These are phyloP conservation scores for Astrothelium macrocarpum DNA, from an alignment of 495 filamentous ascomycete genomes.

Conservation along the genomic window DNA sequence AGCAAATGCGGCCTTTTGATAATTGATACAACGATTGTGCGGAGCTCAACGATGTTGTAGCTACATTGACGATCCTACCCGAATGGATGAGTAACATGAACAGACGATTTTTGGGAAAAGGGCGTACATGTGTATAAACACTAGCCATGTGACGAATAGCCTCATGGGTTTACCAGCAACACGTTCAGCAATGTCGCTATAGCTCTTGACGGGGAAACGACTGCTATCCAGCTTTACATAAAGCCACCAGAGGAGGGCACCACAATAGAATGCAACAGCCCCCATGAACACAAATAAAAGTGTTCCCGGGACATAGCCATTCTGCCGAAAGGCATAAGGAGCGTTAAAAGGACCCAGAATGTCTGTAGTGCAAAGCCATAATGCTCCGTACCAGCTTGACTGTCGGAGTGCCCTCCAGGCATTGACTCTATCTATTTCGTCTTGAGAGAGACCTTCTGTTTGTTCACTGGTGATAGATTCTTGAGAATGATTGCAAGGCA, in stretches of 20 bases:
- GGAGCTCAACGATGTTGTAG: slow-evolving; percentile 45
- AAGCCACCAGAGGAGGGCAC: slow-evolving; percentile 17
- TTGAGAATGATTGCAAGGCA: slow-evolving; percentile 5
- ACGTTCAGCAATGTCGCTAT: slow-evolving; percentile 17
- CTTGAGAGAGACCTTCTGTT: slow-evolving; percentile 24
- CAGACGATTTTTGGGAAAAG: not conserved
- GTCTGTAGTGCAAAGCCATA: slow-evolving; percentile 53
- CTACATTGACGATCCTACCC: slow-evolving; percentile 38
- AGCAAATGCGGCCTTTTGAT: slow-evolving; percentile 44
- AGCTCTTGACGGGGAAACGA: slow-evolving; percentile 17
- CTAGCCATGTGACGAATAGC: slow-evolving; percentile 17
- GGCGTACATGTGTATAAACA: slow-evolving; percentile 18
- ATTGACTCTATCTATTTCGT: slow-evolving; percentile 35
- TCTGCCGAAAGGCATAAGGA: slow-evolving; percentile 27
- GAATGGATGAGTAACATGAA: not conserved
- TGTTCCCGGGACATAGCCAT: slow-evolving; percentile 17
- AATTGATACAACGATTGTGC: slow-evolving; percentile 52
- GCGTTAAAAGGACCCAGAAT: slow-evolving; percentile 51
- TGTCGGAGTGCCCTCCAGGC: slow-evolving; percentile 38
- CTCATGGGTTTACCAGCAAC: slow-evolving; percentile 14
- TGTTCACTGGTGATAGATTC: not conserved
- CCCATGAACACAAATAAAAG: slow-evolving; percentile 19
- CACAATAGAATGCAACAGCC: slow-evolving; percentile 15
- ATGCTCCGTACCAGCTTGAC: slow-evolving; percentile 38
- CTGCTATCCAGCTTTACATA: slow-evolving; percentile 20